Percentiles rank a stretch among this genome's conserved stretches.
Evolutionary conservation across 2,329 filamentous ascomycete species (phyloP).

Genomic region (Pseudocercospora musae): DNA sequence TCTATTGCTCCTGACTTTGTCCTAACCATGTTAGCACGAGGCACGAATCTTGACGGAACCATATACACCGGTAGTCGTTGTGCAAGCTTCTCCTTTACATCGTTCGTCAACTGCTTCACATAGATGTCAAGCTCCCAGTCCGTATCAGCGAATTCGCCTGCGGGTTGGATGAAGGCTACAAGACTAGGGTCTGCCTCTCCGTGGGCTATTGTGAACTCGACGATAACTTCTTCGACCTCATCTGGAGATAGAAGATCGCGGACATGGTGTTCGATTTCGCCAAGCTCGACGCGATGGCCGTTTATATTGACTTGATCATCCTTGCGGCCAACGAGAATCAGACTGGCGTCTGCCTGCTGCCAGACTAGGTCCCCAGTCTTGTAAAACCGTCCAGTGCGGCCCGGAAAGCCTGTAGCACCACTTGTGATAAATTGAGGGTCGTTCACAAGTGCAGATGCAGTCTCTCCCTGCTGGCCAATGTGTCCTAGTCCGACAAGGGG

Average conservation of each 20-base stretch:
- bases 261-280: slow-evolving; percentile 65
- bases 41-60: slow-evolving; percentile 1
- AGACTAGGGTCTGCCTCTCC: slow-evolving; percentile 16
- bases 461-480: slow-evolving; percentile 35
- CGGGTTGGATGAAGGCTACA: slow-evolving; percentile 9
- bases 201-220: not conserved
- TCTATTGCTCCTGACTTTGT: not conserved
- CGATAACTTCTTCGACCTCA: not conserved
- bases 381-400: not conserved
- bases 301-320: slow-evolving; percentile 77
- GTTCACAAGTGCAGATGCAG: slow-evolving; percentile 28
- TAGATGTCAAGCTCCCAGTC: not conserved
- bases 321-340: slow-evolving; percentile 60
- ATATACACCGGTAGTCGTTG: slow-evolving; percentile 1
- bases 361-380: slow-evolving; percentile 25
- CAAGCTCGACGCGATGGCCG: slow-evolving; percentile 71
- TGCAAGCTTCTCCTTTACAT: not conserved
- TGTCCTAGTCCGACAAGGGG: slow-evolving; percentile 47
- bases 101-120: slow-evolving; percentile 3
- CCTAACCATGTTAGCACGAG: not conserved
- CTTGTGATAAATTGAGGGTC: slow-evolving; percentile 14
- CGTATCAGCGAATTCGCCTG: slow-evolving; percentile 1
- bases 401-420: not conserved
- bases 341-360: slow-evolving; percentile 18
- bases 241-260: not conserved